Evolutionary conservation across 2,329 filamentous ascomycete species (phyloP), one percentile per base, ranked within the genome.

Genomic region (Xylaria sp.): DNA sequence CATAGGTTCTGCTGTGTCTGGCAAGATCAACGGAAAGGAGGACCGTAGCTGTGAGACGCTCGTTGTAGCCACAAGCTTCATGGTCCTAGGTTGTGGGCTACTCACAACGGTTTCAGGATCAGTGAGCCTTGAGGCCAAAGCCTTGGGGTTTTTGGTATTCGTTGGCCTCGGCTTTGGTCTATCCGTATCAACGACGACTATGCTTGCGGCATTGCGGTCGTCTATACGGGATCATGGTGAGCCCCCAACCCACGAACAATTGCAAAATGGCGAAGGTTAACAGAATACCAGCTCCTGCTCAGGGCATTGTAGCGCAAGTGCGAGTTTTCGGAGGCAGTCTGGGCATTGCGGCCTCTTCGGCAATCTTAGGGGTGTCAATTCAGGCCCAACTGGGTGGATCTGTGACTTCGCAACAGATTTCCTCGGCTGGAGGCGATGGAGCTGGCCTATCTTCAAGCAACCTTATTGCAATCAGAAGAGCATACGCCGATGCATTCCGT

Each of bases 91-190:
- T 1, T 85, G 83, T 54, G 85, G 80, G 2, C 76, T 87, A 2
- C 76, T 87, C 67, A 82, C 78, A 25, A 86, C 82, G 1, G 72
- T 82, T 12, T 79, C 78, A 3, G 74, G 69, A 57, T 75, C 75
- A 1, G 66, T 77, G 0, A 72, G 76, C 2, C 74, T 86, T 9
- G 81, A 86, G 69, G 74, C 80, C 1, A 87, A 84, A 71, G 78
- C 83, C 4, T 75, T 87, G 1, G 86, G 86, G 0, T 87, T 85
- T 66, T 73, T 87, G 61, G 80, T 81, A 0, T 84, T 88, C 63
- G 78, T 86, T n/a, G 86, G 86, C 2, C 75, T 88, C 37, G 86
- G 86, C 0, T 87, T 86, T 69, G 86, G 86, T 0, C 73, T 88
- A 44, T 82, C 82, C 2, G 82, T 85, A 1, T 78, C 85, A 1